A percentile compares a stretch with the other conserved stretches of the same genome.
These are phyloP conservation scores for Comarum palustre DNA, from an alignment of 306 rosid genomes.

Conservation along the genomic window DNA sequence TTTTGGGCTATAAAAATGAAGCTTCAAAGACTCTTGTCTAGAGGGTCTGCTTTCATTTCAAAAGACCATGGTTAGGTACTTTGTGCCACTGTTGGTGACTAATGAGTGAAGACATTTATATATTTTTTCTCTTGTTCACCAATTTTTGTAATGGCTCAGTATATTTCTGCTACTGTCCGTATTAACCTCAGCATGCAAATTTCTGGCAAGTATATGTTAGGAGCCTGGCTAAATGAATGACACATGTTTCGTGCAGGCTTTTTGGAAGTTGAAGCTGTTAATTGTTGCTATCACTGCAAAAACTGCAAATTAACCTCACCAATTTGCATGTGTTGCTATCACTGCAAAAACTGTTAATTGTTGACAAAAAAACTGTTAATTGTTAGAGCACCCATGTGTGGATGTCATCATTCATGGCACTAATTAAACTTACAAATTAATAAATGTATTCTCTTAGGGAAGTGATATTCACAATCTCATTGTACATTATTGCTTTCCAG, in stretches of 20 bases:
- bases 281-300: not conserved
- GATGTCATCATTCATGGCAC: not conserved
- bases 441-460: not conserved
- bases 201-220: not conserved
- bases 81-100: not conserved
- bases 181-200: not conserved
- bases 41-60: not conserved
- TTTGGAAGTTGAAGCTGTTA: not conserved
- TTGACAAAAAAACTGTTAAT: not conserved
- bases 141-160: not conserved
- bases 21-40: not conserved
- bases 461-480: not conserved
- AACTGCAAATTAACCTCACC: too few species aligned
- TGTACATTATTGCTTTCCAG: not conserved
- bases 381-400: not conserved
- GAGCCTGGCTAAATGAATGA: not conserved
- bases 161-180: not conserved
- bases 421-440: not conserved
- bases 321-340: not conserved
- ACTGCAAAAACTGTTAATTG: not conserved
- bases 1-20: not conserved
- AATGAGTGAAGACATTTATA: not conserved
- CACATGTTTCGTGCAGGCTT: not conserved
- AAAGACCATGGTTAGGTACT: not conserved
- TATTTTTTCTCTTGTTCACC: not conserved